These are phyloP conservation scores for Colletotrichum eremochloae DNA, from an alignment of 2,329 filamentous ascomycete genomes.

Conservation along the genomic window DNA sequence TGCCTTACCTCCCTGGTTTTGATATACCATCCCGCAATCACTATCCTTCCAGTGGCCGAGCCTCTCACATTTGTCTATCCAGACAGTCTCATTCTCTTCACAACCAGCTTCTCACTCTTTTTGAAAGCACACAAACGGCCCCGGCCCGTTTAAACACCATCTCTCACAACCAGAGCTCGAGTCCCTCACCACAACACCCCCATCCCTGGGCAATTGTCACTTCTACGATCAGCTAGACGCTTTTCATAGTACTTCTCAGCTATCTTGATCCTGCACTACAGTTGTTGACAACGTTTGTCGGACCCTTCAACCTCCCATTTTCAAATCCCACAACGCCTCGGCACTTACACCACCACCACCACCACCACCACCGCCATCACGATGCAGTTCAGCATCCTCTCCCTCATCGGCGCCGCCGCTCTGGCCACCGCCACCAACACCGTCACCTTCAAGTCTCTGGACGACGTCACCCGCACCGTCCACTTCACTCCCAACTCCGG, in stretches of 20 bases:
- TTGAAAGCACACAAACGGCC: constrained; percentile 36
- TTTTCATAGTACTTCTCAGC: constrained; percentile 17
- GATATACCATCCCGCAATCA: constrained; percentile 36
- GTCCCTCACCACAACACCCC: constrained; percentile 33
- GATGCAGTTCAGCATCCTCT: constrained; percentile 67
- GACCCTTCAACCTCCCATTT: constrained; percentile 29
- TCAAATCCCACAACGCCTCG: constrained; percentile 29
- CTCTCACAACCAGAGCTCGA: constrained; percentile 28
- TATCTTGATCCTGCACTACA: constrained; percentile 21
- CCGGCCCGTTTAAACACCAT: constrained; percentile 28
- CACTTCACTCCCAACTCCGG: constrained; percentile 63
- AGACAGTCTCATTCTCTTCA: constrained; percentile 40
- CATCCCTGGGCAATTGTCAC: constrained; percentile 16
- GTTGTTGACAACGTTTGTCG: constrained; percentile 39
- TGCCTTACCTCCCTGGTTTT: constrained; percentile 5
- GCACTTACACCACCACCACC: constrained; percentile 35
- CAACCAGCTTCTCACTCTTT: constrained; percentile 42
- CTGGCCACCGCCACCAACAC: constrained; percentile 61
- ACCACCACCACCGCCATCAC: constrained; percentile 50
- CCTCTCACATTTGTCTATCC: constrained; percentile 37
- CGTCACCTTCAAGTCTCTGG: constrained; percentile 71
- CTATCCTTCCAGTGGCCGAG: constrained; percentile 41
- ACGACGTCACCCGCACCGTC: constrained; percentile 63
- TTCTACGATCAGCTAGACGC: constrained; percentile 36
- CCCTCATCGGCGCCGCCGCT: constrained; percentile 57